A percentile compares a stretch with the other conserved stretches of the same genome.
Conservation (phyloP, 331 rosid genomes). For the Pyracantha coccinea region DNA sequence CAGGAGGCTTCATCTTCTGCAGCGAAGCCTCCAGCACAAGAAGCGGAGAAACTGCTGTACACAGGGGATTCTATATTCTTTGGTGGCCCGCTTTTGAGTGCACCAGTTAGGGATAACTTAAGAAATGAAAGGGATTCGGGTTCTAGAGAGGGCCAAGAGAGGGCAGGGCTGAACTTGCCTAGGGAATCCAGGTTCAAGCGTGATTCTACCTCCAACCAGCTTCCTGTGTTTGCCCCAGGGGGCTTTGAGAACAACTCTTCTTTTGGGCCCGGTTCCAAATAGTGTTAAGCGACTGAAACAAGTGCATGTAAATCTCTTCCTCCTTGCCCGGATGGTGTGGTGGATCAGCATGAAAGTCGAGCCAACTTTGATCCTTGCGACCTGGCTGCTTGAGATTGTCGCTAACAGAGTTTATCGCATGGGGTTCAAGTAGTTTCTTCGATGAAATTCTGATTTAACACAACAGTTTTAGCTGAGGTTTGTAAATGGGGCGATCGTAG, state of each 20-base stretch:
- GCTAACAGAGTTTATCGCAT: background rate
- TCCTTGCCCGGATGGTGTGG: background rate
- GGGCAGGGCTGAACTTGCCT: constrained; percentile 37
- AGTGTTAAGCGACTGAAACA: constrained; percentile 20
- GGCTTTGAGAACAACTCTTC: constrained; percentile 46
- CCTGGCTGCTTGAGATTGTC: constrained; percentile 2
- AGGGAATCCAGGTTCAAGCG: constrained; percentile 74
- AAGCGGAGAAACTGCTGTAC: constrained; percentile 66
- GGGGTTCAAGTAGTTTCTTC: constrained; percentile 1
- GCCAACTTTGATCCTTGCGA: background rate
- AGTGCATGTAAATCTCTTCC: background rate
- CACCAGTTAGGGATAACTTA: constrained; percentile 48
- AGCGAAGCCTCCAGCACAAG: constrained; percentile 43
- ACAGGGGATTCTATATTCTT: constrained; percentile 91
- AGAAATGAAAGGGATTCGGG: constrained; percentile 46
- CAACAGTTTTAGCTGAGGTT: constrained; percentile 12
- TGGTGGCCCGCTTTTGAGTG: constrained; percentile 79
- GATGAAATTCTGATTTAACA: constrained; percentile 5
- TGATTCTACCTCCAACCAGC: constrained; percentile 78
- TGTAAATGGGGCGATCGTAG: constrained; percentile 19
- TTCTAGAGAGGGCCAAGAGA: constrained; percentile 50
- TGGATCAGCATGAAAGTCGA: too few species aligned
- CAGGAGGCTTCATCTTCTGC: constrained; percentile 52
- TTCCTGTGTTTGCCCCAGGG: constrained; percentile 87
- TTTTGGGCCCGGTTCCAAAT: constrained; percentile 52